phyloP scores from a whole-genome alignment of 257 asterid genomes.

The Datura wrightii region DNA sequence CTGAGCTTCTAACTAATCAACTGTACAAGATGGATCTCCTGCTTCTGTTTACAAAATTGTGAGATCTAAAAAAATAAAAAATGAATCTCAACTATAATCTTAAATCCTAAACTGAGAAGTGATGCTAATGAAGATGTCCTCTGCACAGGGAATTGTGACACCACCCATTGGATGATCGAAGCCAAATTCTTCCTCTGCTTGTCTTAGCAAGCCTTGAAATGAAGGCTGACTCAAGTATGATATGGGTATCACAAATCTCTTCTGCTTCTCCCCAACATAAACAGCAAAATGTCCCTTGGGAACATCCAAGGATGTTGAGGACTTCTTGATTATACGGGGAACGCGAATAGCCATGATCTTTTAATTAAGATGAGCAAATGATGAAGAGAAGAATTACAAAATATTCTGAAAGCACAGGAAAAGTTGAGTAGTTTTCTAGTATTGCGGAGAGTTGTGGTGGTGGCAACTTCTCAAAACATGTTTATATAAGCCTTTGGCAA shows the following conservation, averaged over 20 bases:
- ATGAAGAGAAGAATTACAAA: background rate
- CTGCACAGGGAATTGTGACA: constrained; percentile 57
- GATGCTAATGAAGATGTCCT: constrained; percentile 47
- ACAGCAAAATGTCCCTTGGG: constrained; percentile 64
- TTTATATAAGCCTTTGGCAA: background rate
- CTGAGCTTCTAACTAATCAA: background rate
- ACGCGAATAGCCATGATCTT: background rate
- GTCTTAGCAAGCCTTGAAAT: background rate
- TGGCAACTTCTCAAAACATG: background rate
- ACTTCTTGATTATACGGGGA: constrained; percentile 16
- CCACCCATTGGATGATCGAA: constrained; percentile 2
- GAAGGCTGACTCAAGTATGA: background rate
- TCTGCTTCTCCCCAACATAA: constrained; percentile 52
- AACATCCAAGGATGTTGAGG: constrained; percentile 31
- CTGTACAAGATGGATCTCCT: background rate
- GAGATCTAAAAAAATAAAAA: background rate
- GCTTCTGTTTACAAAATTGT: background rate
- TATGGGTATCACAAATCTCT: constrained; percentile 47
- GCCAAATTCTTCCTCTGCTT: background rate
- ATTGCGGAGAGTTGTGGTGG: background rate
- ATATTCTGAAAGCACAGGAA: background rate
- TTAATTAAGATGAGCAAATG: background rate
- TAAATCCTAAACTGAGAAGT: constrained; percentile 40
- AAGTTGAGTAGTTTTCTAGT: background rate
- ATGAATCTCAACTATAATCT: background rate